phyloP scores from a whole-genome alignment of 148 eudicot genomes.

The Vaccinium myrtillus region DNA sequence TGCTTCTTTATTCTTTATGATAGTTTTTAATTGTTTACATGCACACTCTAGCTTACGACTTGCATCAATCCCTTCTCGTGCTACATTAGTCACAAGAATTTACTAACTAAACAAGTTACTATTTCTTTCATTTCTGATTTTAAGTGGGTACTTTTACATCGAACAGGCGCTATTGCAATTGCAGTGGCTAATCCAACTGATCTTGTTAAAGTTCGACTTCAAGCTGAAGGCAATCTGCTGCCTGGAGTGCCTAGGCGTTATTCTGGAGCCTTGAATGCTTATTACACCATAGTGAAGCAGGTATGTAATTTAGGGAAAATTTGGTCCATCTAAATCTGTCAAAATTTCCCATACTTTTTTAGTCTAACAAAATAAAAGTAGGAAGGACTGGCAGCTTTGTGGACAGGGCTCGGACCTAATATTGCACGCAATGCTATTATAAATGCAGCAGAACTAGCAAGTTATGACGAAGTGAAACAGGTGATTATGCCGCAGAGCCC shows the following conservation, averaged over 20 bases:
- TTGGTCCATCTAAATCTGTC: not conserved
- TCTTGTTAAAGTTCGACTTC: conserved; percentile 73
- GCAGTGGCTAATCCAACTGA: conserved; percentile 68
- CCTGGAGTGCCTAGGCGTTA: conserved; percentile 64
- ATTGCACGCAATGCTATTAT: conserved; percentile 66
- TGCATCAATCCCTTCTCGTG: not conserved
- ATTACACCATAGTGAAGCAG: conserved; percentile 52
- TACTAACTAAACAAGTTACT: not conserved
- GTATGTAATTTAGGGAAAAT: conserved; percentile 22
- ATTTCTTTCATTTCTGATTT: not conserved
- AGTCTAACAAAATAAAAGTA: conserved; percentile 19
- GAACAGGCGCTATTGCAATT: conserved; percentile 65
- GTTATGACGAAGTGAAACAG: conserved; percentile 72
- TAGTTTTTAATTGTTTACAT: not conserved
- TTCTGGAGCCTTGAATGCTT: conserved; percentile 62
- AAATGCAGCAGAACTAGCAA: conserved; percentile 73
- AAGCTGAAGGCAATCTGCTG: conserved; percentile 64
- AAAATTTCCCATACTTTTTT: not conserved
- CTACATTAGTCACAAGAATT: not conserved
- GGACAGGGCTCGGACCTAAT: conserved; percentile 79
- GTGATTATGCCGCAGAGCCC: conserved; percentile 18
- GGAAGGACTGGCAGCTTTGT: conserved; percentile 65
- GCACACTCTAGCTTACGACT: not conserved
- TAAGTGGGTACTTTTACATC: conserved; percentile 16
- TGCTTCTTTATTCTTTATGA: not conserved